These are phyloP conservation scores for Chaetothyriales sp. DNA, from an alignment of 2,329 filamentous ascomycete species.

Conservation along the genomic window DNA sequence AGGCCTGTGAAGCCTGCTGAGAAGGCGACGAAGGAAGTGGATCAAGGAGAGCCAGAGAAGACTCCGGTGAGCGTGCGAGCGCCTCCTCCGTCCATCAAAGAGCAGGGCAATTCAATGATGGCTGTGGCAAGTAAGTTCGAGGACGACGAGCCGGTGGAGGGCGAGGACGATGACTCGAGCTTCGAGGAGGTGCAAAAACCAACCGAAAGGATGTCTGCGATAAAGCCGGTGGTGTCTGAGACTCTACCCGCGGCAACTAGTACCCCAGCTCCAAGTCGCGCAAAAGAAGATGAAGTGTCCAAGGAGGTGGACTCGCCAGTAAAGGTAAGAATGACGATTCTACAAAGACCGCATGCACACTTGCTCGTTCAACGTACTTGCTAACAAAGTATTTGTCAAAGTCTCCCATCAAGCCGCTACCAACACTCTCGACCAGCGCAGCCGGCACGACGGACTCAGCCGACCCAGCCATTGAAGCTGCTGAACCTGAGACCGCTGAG, in stretches of 20 bases:
- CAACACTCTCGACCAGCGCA: neutral
- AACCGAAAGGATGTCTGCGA: constrained; percentile 32
- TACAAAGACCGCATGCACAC: neutral
- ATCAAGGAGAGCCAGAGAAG: constrained; percentile 20
- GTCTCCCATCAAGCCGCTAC: neutral
- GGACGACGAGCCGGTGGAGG: constrained; percentile 52
- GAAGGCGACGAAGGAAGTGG: constrained; percentile 34
- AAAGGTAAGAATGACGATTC: neutral
- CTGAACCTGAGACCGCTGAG: constrained; percentile 3
- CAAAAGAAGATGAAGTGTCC: constrained; percentile 4
- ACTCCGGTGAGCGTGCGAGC: constrained; percentile 28
- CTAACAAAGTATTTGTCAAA: neutral
- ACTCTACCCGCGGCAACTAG: constrained; percentile 6
- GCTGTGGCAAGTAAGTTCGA: constrained; percentile 76
- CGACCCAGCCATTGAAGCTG: neutral
- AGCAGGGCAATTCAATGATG: constrained; percentile 78
- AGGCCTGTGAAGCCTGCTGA: constrained; percentile 32
- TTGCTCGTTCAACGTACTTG: neutral
- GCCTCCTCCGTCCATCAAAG: constrained; percentile 57
- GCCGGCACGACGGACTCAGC: neutral
- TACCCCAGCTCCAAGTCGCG: constrained; percentile 5
- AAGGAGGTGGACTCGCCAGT: neutral
- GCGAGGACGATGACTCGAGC: constrained; percentile 57
- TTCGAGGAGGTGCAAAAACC: constrained; percentile 80
- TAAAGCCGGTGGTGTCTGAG: constrained; percentile 10